Base-by-base conservation (phyloP, 768 basidiomycete species). In the Lactifluus pinguis region DNA sequence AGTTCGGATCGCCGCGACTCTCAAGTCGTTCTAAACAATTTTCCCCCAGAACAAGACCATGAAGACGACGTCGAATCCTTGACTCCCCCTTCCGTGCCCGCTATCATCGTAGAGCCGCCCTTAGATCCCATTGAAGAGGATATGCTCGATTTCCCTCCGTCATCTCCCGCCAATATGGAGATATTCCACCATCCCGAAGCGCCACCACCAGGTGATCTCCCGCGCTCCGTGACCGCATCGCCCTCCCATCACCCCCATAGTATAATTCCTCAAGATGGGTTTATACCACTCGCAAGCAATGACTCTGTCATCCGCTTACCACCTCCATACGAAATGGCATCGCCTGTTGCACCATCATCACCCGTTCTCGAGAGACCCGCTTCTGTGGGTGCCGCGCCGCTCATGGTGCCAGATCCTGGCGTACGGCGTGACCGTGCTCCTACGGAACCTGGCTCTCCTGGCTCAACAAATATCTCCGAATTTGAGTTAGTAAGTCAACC, bases 401-500 rank as follows among this genome's bases (percentile, higher is more conserved):
- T 66, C n/a, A 65, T 66, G 63, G 49, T 66, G 9, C 65, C 60
- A 42, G 56, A 65, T 19, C 60, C 63, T 39, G 50, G 45, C 49
- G 49, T 45, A 3, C 59, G 63, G n/a, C 59, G 21, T 25, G 63
- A 61, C 29, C 8, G 14, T 44, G 45, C 32, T 42, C 59, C 62
- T 11, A 17, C 36, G 41, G 62, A 56, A 30, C 63, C 62, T 39
- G 63, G 48, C 42, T 66, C 65, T 25, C 63, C 60, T 6, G 63
- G 53, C 21, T 66, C 65, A 34, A 66, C 65, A 6, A 66, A 63
- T 32, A 66, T 66, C 45, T 66, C 65, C 8, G 63, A 66, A 34
- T 66, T 66, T 19, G 65, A 66, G 38, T 21, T 66, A 3, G 65
- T 66, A 9, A 66, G 63, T 44, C 60, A 66, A 4, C 65, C 65